Percentiles rank a stretch among this genome's conserved stretches.
Conservation (phyloP, 148 eudicot genomes). For the Salicornia ramosissima region DNA sequence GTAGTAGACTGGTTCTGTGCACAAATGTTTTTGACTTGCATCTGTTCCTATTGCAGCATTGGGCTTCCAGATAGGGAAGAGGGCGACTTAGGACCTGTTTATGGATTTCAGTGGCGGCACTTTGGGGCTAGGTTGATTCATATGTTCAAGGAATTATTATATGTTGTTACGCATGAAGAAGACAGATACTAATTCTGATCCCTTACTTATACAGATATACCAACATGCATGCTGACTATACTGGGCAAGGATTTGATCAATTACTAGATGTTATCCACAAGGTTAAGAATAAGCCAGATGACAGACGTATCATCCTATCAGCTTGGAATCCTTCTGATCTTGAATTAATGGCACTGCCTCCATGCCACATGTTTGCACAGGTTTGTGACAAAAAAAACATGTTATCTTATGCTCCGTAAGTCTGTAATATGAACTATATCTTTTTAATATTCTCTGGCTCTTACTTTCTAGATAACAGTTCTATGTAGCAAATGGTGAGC, state of each 20-base stretch:
- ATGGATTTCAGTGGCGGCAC: constrained; percentile 99
- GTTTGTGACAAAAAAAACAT: constrained; percentile 35
- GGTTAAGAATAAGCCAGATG: constrained; percentile 86
- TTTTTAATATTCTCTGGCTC: not conserved
- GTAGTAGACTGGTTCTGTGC: constrained; percentile 2
- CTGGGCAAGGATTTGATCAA: constrained; percentile 93
- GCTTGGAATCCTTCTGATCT: constrained; percentile 97
- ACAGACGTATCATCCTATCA: constrained; percentile 81
- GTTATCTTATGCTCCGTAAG: not conserved
- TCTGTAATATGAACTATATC: too few relatives aligned
- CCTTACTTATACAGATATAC: constrained; percentile 51
- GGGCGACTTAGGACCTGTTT: constrained; percentile 92
- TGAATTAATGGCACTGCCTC: constrained; percentile 87
- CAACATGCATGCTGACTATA: constrained; percentile 83
- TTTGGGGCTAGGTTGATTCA: constrained; percentile 78
- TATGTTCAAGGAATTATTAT: constrained; percentile 14
- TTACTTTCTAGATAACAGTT: constrained; percentile 46
- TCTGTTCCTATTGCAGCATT: constrained; percentile 43
- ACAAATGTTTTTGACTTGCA: constrained; percentile 31
- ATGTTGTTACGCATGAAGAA: constrained; percentile 2
- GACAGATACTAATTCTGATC: not conserved
- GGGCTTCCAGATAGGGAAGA: constrained; percentile 84
- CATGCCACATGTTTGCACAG: constrained; percentile 93
- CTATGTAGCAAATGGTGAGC: constrained; percentile 83
- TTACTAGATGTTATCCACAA: constrained; percentile 73